These are phyloP conservation scores for Staphylotrichum longicolle DNA, from an alignment of 495 filamentous ascomycete species.

Conservation along the genomic window DNA sequence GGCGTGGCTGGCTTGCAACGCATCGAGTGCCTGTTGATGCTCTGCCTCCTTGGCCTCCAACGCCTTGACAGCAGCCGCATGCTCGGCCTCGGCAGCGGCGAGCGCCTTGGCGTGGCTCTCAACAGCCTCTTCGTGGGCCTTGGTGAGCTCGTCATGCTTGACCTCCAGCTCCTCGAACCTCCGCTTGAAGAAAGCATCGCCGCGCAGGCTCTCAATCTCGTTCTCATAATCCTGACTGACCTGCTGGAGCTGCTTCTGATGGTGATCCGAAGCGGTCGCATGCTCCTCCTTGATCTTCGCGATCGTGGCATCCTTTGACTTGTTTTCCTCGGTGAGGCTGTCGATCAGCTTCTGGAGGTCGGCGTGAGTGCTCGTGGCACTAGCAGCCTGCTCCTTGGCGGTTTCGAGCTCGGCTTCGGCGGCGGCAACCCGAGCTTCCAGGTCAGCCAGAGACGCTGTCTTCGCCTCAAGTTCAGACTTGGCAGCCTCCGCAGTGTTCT, in stretches of 20 bases:
- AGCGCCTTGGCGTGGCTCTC: conserved; percentile 40
- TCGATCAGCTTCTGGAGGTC: conserved; percentile 30
- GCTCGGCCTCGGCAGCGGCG: conserved; percentile 38
- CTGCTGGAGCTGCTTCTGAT: conserved; percentile 49
- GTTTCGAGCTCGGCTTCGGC: conserved; percentile 37
- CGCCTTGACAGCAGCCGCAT: conserved; percentile 35
- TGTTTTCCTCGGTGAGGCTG: conserved; percentile 47
- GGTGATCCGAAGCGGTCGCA: conserved; percentile 44
- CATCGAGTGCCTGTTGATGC: conserved; percentile 44
- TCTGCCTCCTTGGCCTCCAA: conserved; percentile 43
- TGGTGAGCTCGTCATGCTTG: conserved; percentile 45
- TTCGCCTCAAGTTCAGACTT: conserved; percentile 41
- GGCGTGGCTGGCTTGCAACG: conserved; percentile 45
- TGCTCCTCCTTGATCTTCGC: conserved; percentile 45
- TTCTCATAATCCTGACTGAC: conserved; percentile 54
- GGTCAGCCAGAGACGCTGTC: conserved; percentile 32
- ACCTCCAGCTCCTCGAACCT: conserved; percentile 51
- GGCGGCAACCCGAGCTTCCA: conserved; percentile 39
- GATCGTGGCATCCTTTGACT: conserved; percentile 37
- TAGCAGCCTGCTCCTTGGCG: conserved; percentile 36
- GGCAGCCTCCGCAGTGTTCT: conserved; percentile 38
- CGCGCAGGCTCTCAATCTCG: conserved; percentile 56
- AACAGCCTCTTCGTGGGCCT: conserved; percentile 41
- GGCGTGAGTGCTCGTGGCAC: conserved; percentile 35
- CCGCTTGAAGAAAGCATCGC: conserved; percentile 54